Base-by-base conservation (phyloP, 495 filamentous ascomycete genomes). In the Tuber magnatum region DNA sequence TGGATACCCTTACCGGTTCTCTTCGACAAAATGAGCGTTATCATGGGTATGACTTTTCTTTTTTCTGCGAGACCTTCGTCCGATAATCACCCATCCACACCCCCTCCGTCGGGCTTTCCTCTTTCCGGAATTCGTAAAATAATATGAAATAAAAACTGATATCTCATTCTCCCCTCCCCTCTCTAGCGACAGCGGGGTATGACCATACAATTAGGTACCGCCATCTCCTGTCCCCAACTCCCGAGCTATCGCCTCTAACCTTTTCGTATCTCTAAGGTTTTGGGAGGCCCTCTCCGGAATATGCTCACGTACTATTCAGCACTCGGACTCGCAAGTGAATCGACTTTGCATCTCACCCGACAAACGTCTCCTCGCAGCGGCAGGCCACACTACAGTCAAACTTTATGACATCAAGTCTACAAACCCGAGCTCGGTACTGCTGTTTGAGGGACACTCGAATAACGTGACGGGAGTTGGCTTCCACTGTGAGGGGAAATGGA, bases 401-500 rank as follows among this genome's bases (percentile, higher is more conserved):
- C 91, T 99, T 61, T 99, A 95, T 85, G 96, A 98, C 78, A 95
- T 97, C 86, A 95, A 95, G 82, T 97, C 94, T 3, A 93, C 93
- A 10, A 97, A 98, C 80, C 93, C 95, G 3, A 94, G 93, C 74
- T 92, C 94, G 0, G 88, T 97, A 6, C 89, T 97, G 77, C 92
- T 91, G 51, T 98, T 99, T 81, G 94, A 97, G 75, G 95, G 95
- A 70, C 95, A 99, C 83, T 96, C 93, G 24, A 91, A 90, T 78
- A 99, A 99, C 79, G 89, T 99, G 82, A 99, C 95, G 0, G 95
- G 96, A 6, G 91, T 99, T 40, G 95, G 94, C 39, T 99, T 98
- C 82, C 95, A 99, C 83, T 97, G 94, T 81, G 95, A 99, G 83
- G 94, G 94, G 18, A 98, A 98, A 85, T 99, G 95, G 95, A 97